Evolutionary conservation across 805 yeast species (phyloP), one percentile per base, ranked within the genome.

Genomic region (Kuraishia hungarica): DNA sequence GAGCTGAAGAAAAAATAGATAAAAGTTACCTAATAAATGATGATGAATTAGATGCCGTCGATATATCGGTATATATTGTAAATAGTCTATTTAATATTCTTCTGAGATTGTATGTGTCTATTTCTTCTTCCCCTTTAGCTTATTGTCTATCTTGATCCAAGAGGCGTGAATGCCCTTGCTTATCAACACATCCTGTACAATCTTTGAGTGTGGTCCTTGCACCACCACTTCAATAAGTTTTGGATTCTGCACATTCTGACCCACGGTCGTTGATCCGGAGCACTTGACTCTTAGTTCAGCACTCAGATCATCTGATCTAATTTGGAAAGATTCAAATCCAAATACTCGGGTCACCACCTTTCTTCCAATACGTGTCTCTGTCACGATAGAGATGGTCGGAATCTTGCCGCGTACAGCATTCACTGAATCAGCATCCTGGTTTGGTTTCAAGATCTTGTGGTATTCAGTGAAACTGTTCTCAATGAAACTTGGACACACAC

Each of bases 221-320:
- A 94, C 96, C 51, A 83, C 78, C 2, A 94, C 90, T 62, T 89
- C 96, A 48, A 75, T 67, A 0, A 78, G 63, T 46, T 76, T 78
- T 3, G 85, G 84, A 53, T 80, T 78, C 47, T 79, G 80, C 17
- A 74, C 72, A 48, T 82, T 79, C 28, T 80, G 82, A 0, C 85
- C 86, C 11, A 88, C 77, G 0, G 97, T 84, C 0, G 94, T 79
- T 0, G 97, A 89, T 0, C 97, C 97, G 13, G 97, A 92, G 67
- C 98, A 94, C 59, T 83, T 84, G 21, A 83, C 82, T 57, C 86
- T 83, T 59, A 93, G 69, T 50, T 83, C 86, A 29, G 81, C 82
- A 1, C 96, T 84, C 19, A 94, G 68, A 10, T 75, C 75, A 28
- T 80, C 83, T 0, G 89, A 79, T 55, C 83, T 84, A 39, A 93